phyloP scores from a whole-genome alignment of 345 rosid genomes.

The Gossypium sturtianum region DNA sequence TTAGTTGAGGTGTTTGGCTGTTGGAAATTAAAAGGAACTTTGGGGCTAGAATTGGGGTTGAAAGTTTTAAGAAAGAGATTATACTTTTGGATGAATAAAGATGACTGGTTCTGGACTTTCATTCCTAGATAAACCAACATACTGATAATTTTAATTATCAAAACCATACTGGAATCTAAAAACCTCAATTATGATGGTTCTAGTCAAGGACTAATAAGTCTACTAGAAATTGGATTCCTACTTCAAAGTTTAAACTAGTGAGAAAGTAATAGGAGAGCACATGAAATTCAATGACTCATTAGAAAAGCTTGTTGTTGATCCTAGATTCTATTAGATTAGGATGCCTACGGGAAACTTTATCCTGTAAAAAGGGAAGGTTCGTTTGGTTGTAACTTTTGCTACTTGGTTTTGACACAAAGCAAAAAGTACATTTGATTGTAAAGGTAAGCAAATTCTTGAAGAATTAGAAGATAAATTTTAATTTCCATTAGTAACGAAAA shows the following conservation, averaged over 20 bases:
- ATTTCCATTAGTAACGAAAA: not conserved
- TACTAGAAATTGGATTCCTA: not conserved
- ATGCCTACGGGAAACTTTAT: not conserved
- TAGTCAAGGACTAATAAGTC: not conserved
- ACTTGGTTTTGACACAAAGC: not conserved
- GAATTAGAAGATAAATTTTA: not conserved
- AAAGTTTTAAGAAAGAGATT: not conserved
- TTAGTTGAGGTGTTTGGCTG: not conserved
- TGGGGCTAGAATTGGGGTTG: not conserved
- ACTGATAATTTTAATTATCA: not conserved
- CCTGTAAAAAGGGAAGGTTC: not conserved
- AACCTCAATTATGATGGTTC: not conserved
- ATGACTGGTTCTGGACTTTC: not conserved
- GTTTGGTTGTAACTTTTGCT: not conserved
- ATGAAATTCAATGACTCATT: not conserved
- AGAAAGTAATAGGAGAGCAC: not conserved
- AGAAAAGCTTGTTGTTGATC: not conserved
- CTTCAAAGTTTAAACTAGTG: not conserved
- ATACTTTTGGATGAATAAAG: not conserved
- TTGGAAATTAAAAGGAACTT: not conserved
- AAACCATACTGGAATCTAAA: not conserved
- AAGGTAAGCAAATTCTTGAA: not conserved
- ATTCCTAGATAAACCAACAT: not conserved
- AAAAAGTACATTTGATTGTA: not conserved
- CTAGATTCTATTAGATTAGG: not conserved